Evolutionary conservation across 768 basidiomycete genomes (phyloP).

Genomic region (Agaricus bisporus): DNA sequence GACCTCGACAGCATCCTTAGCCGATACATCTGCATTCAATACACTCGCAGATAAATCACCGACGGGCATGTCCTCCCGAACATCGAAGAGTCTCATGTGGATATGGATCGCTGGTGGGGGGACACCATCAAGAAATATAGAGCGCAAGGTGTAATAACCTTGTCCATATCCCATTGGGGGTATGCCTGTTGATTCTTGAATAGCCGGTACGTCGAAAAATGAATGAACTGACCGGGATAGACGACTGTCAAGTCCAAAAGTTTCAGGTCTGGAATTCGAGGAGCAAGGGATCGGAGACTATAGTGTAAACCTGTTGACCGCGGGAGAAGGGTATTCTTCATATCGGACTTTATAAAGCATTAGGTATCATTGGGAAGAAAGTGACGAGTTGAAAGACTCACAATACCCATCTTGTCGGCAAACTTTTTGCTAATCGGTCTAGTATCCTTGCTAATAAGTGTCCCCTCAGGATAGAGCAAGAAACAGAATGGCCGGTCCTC

Average conservation of each 20-base stretch:
- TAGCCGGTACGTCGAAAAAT: neutral
- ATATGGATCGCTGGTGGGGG: slow-evolving; percentile 85
- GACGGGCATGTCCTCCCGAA: slow-evolving; percentile 61
- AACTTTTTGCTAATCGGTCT: slow-evolving; percentile 80
- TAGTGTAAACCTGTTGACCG: slow-evolving; percentile 89
- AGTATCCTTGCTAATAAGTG: slow-evolving; percentile 84
- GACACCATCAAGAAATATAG: slow-evolving; percentile 76
- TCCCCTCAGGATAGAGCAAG: slow-evolving; percentile 93
- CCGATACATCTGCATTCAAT: slow-evolving; percentile 23
- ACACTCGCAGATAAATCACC: slow-evolving; percentile 44
- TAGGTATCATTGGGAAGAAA: neutral
- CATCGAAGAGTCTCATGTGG: slow-evolving; percentile 77
- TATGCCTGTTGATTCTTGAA: slow-evolving; percentile 43
- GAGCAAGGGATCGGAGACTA: slow-evolving; percentile 72
- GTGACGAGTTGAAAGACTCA: slow-evolving; percentile 36
- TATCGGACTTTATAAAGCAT: slow-evolving; percentile 52
- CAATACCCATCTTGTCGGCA: slow-evolving; percentile 84
- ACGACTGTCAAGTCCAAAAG: slow-evolving; percentile 89
- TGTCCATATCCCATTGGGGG: slow-evolving; percentile 81
- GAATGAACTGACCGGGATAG: slow-evolving; percentile 70
- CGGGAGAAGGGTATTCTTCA: slow-evolving; percentile 78
- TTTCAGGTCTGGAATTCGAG: slow-evolving; percentile 69
- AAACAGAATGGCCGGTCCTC: slow-evolving; percentile 71
- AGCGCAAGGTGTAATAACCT: slow-evolving; percentile 82
- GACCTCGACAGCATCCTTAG: slow-evolving; percentile 30